Percentiles rank a stretch among this genome's conserved stretches.
Conservation (phyloP, 78 protist species). For the Isochrysis galbana region DNA sequence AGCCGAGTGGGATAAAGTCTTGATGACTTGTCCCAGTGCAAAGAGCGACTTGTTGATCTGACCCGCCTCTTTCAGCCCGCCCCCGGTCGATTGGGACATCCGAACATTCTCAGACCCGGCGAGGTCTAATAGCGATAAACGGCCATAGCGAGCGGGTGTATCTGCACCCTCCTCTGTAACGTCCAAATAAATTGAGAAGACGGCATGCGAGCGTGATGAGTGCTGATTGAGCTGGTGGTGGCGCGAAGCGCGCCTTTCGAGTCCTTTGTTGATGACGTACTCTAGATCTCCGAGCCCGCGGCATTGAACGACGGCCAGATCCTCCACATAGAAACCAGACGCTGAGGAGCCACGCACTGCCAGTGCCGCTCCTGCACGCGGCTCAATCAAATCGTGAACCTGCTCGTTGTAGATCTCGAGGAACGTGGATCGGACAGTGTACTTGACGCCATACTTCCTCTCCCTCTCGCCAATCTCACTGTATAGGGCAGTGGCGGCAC, state of each 20-base stretch:
- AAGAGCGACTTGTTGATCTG: slow-evolving; percentile 81
- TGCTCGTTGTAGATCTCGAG: slow-evolving; percentile 49
- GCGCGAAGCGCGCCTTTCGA: not conserved
- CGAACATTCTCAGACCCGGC: slow-evolving; percentile 90
- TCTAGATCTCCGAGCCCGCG: not conserved
- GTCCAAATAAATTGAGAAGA: not conserved
- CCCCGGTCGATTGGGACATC: slow-evolving; percentile 34
- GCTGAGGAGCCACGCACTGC: not conserved
- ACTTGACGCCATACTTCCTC: not conserved
- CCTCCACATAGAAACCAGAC: slow-evolving; percentile 11
- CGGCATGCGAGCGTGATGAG: slow-evolving; percentile 10
- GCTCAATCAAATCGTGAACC: slow-evolving; percentile 9
- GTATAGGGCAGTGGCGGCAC: not conserved
- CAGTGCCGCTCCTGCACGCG: not conserved
- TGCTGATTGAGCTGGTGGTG: not conserved
- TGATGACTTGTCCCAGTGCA: slow-evolving; percentile 83
- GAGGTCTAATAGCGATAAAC: slow-evolving; percentile 80
- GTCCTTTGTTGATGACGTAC: not conserved
- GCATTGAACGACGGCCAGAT: slow-evolving; percentile 1
- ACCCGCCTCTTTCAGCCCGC: slow-evolving; percentile 71
- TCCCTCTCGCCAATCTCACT: not conserved
- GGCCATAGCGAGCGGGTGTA: not conserved
- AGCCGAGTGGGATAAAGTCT: slow-evolving; percentile 47
- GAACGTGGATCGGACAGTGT: slow-evolving; percentile 17
- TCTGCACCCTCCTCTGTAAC: not conserved